Percentiles rank a stretch among this genome's conserved stretches.
phyloP scores from a whole-genome alignment of 257 asterid species.

The Mitragyna speciosa region DNA sequence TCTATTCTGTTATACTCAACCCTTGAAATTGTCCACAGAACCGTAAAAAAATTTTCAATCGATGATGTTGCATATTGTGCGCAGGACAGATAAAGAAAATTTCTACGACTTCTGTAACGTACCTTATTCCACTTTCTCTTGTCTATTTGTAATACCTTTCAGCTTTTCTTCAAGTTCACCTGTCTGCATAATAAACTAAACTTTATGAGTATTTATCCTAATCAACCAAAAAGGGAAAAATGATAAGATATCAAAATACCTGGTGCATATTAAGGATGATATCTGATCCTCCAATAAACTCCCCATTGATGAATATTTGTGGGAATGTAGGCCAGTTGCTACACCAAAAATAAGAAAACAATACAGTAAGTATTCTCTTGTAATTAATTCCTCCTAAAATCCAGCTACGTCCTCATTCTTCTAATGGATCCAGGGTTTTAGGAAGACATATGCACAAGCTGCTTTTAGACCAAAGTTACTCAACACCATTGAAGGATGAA shows the following conservation, averaged over 20 bases:
- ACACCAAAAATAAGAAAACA: constrained; percentile 20
- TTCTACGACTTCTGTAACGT: not conserved
- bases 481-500: not conserved
- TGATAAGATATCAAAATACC: constrained; percentile 34
- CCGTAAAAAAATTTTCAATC: not conserved
- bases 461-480: not conserved
- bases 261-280: constrained; percentile 91
- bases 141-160: constrained; percentile 37
- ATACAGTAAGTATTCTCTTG: not conserved
- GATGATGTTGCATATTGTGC: too few relatives aligned
- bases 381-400: not conserved
- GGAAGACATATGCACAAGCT: not conserved
- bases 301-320: constrained; percentile 88
- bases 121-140: constrained; percentile 37
- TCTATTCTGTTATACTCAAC: not conserved
- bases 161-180: constrained; percentile 78
- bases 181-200: constrained; percentile 42
- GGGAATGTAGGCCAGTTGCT: constrained; percentile 99
- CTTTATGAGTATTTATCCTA: constrained; percentile 15
- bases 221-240: not conserved
- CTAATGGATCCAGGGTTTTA: not conserved
- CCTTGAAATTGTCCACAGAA: not conserved
- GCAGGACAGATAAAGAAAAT: not conserved
- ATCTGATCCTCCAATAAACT: constrained; percentile 96
- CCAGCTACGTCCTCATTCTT: not conserved